These are phyloP conservation scores for Lactarius trivialis DNA, from an alignment of 768 basidiomycete species.

Conservation along the genomic window DNA sequence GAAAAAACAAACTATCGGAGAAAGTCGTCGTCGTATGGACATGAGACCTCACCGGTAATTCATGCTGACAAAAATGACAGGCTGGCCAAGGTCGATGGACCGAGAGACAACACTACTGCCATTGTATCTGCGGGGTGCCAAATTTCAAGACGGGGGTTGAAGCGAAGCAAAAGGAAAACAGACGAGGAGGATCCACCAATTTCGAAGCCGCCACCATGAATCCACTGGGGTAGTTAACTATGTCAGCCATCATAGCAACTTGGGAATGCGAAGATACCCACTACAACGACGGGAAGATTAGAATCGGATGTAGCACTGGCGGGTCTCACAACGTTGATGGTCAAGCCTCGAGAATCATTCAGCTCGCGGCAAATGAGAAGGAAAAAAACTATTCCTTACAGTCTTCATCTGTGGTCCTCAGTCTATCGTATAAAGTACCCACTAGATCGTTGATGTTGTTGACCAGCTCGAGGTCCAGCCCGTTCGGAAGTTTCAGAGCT, in stretches of 20 bases:
- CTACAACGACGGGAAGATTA: slow-evolving; percentile 26
- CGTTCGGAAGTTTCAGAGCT: slow-evolving; percentile 11
- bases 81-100: slow-evolving; percentile 24
- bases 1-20: background rate
- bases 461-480: background rate
- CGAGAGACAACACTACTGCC: slow-evolving; percentile 24
- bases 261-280: background rate
- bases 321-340: slow-evolving; percentile 26
- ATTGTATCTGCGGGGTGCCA: slow-evolving; percentile 19
- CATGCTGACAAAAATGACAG: slow-evolving; percentile 27
- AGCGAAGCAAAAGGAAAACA: background rate
- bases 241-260: background rate
- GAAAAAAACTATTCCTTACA: slow-evolving; percentile 15
- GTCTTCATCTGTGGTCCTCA: slow-evolving; percentile 20
- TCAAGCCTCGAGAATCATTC: slow-evolving; percentile 23
- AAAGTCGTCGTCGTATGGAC: background rate
- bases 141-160: background rate
- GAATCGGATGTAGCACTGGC: slow-evolving; percentile 2
- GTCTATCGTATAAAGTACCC: background rate
- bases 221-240: slow-evolving; percentile 19
- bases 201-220: slow-evolving; percentile 25
- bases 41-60: slow-evolving; percentile 25
- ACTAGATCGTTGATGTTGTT: background rate
- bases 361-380: background rate
- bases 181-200: slow-evolving; percentile 14